These are phyloP conservation scores for Cyberlindnera petersonii DNA, from an alignment of 805 yeast genomes.

Conservation along the genomic window DNA sequence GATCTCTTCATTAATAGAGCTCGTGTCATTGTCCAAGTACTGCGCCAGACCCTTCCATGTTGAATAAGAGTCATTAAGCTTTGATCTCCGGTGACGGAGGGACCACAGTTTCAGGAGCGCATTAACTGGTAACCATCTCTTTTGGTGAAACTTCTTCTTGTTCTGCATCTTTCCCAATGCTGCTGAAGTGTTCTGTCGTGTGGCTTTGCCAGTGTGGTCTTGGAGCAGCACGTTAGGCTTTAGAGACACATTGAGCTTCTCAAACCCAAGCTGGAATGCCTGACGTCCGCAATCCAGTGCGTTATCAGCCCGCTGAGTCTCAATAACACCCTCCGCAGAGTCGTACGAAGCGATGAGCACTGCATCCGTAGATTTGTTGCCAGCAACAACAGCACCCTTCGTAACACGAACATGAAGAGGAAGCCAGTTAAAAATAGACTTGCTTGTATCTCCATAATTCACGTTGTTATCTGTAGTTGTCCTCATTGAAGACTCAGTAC, in stretches of 20 bases:
- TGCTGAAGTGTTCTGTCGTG: background rate
- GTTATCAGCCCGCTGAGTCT: conserved; percentile 46
- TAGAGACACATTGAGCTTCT: conserved; percentile 54
- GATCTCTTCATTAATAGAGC: conserved; percentile 31
- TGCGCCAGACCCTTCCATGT: conserved; percentile 77
- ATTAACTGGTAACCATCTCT: conserved; percentile 8
- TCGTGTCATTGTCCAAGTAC: conserved; percentile 46
- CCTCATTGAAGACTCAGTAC: conserved; percentile 16
- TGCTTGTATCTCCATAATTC: background rate
- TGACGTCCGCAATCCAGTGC: conserved; percentile 56
- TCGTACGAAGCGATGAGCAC: conserved; percentile 60
- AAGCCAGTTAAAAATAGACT: conserved; percentile 34
- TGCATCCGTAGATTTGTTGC: conserved; percentile 75
- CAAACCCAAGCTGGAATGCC: conserved; percentile 40
- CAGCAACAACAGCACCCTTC: conserved; percentile 72
- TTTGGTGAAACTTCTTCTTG: background rate
- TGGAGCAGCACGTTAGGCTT: conserved; percentile 70
- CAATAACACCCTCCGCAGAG: conserved; percentile 52
- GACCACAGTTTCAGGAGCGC: conserved; percentile 9
- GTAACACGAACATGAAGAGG: conserved; percentile 62
- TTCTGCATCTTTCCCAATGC: conserved; percentile 8
- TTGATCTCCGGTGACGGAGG: conserved; percentile 3
- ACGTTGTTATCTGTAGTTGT: conserved; percentile 4
- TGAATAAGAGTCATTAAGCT: conserved; percentile 1
- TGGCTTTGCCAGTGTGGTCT: conserved; percentile 24